A percentile compares a stretch with the other conserved stretches of the same genome.
Conservation (phyloP, 2,329 filamentous ascomycete species). For the Torrubiellomyces zombiae region DNA sequence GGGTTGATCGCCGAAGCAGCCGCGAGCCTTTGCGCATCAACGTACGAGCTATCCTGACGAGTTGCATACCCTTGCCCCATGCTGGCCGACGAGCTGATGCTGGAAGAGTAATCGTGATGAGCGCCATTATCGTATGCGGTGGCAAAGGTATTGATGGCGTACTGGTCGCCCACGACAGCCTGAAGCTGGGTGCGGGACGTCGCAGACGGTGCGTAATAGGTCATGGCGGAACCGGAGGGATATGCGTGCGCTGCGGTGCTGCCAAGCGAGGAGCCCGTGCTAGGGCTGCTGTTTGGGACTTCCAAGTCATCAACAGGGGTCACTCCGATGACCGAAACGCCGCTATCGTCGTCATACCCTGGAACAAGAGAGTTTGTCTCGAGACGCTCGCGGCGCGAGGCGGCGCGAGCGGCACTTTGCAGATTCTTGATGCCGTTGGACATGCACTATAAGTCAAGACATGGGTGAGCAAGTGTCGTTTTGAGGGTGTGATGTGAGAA, state of each 20-base stretch:
- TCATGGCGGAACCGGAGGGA: slow-evolving; percentile 18
- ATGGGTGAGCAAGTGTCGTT: background rate
- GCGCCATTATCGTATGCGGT: slow-evolving; percentile 9
- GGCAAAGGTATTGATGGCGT: slow-evolving; percentile 11
- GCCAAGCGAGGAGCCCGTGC: slow-evolving; percentile 25
- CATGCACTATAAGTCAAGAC: slow-evolving; percentile 45
- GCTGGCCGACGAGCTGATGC: slow-evolving; percentile 31
- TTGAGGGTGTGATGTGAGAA: slow-evolving; percentile 4
- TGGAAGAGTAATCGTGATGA: slow-evolving; percentile 33
- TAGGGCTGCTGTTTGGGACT: slow-evolving; percentile 38
- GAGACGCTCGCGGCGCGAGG: slow-evolving; percentile 46
- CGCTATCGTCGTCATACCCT: slow-evolving; percentile 54
- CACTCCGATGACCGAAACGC: slow-evolving; percentile 45
- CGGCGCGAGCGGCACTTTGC: slow-evolving; percentile 49
- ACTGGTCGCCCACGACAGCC: slow-evolving; percentile 4
- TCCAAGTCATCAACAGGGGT: slow-evolving; percentile 43
- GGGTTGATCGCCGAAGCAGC: too few relatives aligned
- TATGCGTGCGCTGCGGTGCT: slow-evolving; percentile 16
- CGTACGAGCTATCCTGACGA: slow-evolving; percentile 25
- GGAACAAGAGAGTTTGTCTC: slow-evolving; percentile 22
- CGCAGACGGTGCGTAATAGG: too few relatives aligned
- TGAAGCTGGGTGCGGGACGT: slow-evolving; percentile 1
- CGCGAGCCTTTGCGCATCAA: slow-evolving; percentile 29
- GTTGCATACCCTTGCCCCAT: slow-evolving; percentile 16
- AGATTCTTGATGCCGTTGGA: slow-evolving; percentile 71